Conservation (phyloP, 139 green algal species). For the Mesotaenium endlicherianum region DNA sequence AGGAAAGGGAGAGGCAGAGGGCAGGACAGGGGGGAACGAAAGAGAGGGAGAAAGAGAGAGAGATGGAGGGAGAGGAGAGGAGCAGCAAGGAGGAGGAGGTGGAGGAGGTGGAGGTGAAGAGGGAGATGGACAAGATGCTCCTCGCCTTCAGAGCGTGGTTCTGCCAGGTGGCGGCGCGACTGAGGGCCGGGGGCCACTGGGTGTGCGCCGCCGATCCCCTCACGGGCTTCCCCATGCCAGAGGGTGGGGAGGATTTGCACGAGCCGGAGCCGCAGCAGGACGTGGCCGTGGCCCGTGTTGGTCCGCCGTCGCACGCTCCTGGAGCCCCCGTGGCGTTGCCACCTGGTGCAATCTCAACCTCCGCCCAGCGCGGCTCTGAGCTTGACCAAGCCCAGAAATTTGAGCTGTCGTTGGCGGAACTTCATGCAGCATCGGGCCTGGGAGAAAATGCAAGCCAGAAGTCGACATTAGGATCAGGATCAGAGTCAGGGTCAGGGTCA, state of each 20-base stretch:
- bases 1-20: neutral
- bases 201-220: slow-evolving; percentile 14
- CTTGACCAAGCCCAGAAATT: too few species aligned
- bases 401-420: too few species aligned
- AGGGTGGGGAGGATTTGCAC: neutral
- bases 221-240: slow-evolving; percentile 8
- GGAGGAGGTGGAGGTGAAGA: slow-evolving; percentile 7
- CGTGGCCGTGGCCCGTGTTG: neutral
- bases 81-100: slow-evolving; percentile 6
- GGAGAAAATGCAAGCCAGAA: too few species aligned
- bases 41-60: neutral
- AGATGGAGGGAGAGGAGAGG: neutral
- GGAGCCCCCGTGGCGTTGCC: too few species aligned
- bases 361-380: neutral
- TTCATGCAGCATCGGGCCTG: neutral
- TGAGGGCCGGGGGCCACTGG: slow-evolving; percentile 14
- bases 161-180: neutral
- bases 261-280: neutral
- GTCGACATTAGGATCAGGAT: too few species aligned
- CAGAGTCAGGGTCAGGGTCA: too few species aligned
- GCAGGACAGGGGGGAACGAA: neutral
- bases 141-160: slow-evolving; percentile 56
- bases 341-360: too few species aligned
- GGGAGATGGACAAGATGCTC: slow-evolving; percentile 64
- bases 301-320: too few species aligned